phyloP scores from a whole-genome alignment of 2,329 filamentous ascomycete genomes.

The Eutypa lata region DNA sequence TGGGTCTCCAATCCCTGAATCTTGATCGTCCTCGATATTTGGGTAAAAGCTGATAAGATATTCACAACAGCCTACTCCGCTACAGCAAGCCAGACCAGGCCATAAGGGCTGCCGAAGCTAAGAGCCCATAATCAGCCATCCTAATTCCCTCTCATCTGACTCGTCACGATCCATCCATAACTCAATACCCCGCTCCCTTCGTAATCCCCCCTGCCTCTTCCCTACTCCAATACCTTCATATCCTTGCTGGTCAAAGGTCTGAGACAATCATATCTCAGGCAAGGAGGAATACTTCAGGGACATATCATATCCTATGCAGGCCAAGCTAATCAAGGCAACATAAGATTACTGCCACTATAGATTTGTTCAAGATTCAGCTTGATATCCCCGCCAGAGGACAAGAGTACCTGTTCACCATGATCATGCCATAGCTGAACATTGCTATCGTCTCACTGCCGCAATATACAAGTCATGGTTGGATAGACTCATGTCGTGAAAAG shows the following conservation, averaged over 20 bases:
- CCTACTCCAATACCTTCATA: conserved; percentile 23
- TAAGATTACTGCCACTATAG: conserved; percentile 22
- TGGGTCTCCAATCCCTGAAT: conserved; percentile 16
- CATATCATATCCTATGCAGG: conserved; percentile 30
- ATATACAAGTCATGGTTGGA: too few relatives aligned
- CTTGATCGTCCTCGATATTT: conserved; percentile 12
- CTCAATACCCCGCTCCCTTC: conserved; percentile 9
- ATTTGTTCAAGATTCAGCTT: conserved; percentile 24
- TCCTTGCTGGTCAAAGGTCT: conserved; percentile 18
- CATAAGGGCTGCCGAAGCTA: conserved; percentile 11
- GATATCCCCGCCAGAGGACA: conserved; percentile 12
- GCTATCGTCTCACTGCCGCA: neutral
- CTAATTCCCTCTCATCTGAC: conserved; percentile 7
- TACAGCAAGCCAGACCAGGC: conserved; percentile 12
- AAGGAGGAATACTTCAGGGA: conserved; percentile 19
- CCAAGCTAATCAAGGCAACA: conserved; percentile 21
- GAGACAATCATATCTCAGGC: conserved; percentile 14
- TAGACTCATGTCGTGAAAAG: conserved; percentile 1
- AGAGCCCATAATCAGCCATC: conserved; percentile 10
- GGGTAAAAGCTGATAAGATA: conserved; percentile 11
- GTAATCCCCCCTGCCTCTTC: conserved; percentile 11
- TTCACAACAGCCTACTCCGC: conserved; percentile 8
- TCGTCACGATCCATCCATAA: conserved; percentile 7
- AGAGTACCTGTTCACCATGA: neutral
- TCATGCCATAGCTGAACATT: neutral